phyloP scores from a whole-genome alignment of 495 filamentous ascomycete species.

The Neurospora discreta region DNA sequence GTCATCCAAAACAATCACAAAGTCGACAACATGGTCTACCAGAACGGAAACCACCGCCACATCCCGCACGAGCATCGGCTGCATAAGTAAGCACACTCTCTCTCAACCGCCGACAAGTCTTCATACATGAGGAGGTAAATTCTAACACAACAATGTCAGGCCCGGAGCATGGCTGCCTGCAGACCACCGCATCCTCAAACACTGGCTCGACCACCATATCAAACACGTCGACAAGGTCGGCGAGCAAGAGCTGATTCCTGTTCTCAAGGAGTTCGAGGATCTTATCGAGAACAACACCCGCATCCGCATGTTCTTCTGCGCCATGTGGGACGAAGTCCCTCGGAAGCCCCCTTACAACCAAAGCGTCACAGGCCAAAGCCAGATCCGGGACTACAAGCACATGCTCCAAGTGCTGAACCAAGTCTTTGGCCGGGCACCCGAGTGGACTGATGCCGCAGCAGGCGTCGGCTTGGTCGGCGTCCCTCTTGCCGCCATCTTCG shows the following conservation, averaged over 20 bases:
- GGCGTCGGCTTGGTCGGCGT: conserved; percentile 54
- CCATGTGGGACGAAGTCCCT: conserved; percentile 63
- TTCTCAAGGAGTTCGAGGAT: conserved; percentile 35
- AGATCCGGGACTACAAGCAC: conserved; percentile 53
- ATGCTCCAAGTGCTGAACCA: conserved; percentile 56
- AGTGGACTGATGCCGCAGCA: conserved; percentile 43
- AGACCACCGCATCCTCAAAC: conserved; percentile 38
- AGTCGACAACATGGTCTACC: conserved; percentile 28
- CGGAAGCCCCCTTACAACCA: conserved; percentile 42
- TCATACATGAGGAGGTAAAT: neutral
- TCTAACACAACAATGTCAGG: conserved; percentile 20
- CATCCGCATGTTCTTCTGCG: conserved; percentile 41
- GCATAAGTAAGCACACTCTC: conserved; percentile 20
- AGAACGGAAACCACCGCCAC: conserved; percentile 32
- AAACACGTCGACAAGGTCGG: conserved; percentile 34
- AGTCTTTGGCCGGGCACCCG: conserved; percentile 49
- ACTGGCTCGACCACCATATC: conserved; percentile 37
- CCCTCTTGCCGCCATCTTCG: conserved; percentile 57
- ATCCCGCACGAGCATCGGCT: conserved; percentile 33
- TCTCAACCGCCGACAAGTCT: neutral
- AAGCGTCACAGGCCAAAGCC: conserved; percentile 46
- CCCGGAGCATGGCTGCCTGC: conserved; percentile 41
- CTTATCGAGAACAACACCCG: conserved; percentile 36
- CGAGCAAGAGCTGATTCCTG: conserved; percentile 30
- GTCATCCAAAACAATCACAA: neutral